phyloP scores from a whole-genome alignment of 345 rosid species.

The Citrus glauca region DNA sequence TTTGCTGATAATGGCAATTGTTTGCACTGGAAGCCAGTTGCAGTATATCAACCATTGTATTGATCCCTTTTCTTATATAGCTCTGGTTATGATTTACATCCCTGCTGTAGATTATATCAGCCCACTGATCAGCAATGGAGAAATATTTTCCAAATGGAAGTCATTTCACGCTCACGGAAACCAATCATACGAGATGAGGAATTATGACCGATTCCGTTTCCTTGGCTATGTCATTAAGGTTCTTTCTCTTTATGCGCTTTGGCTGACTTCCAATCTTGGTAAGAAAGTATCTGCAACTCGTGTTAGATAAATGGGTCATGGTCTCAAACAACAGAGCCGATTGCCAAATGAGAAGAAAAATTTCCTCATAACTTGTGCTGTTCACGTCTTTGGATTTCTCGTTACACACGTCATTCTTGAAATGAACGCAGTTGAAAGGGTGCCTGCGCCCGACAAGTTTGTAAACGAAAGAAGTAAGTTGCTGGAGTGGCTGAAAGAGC shows the following conservation, averaged over 20 bases:
- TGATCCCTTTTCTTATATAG: not conserved
- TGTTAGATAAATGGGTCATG: not conserved
- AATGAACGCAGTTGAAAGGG: not conserved
- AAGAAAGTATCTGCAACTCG: not conserved
- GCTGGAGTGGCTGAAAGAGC: not conserved
- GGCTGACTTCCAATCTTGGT: constrained; percentile 4
- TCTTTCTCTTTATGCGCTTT: constrained; percentile 1
- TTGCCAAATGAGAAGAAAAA: not conserved
- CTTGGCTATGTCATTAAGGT: not conserved
- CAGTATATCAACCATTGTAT: not conserved
- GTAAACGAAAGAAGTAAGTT: not conserved
- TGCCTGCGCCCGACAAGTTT: not conserved
- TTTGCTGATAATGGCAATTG: not conserved
- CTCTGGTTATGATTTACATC: not conserved
- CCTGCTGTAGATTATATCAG: not conserved
- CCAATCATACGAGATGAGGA: not conserved
- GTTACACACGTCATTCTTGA: not conserved
- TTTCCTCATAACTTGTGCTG: not conserved
- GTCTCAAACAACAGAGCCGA: not conserved
- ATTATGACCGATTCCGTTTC: not conserved
- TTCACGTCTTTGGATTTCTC: not conserved
- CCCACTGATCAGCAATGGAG: not conserved
- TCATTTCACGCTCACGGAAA: not conserved
- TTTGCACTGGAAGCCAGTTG: not conserved
- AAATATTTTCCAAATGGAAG: not conserved